Evolutionary conservation across 768 basidiomycete genomes (phyloP), one percentile per base, ranked within the genome.

Genomic region (Xerocomellus chrysenteron): DNA sequence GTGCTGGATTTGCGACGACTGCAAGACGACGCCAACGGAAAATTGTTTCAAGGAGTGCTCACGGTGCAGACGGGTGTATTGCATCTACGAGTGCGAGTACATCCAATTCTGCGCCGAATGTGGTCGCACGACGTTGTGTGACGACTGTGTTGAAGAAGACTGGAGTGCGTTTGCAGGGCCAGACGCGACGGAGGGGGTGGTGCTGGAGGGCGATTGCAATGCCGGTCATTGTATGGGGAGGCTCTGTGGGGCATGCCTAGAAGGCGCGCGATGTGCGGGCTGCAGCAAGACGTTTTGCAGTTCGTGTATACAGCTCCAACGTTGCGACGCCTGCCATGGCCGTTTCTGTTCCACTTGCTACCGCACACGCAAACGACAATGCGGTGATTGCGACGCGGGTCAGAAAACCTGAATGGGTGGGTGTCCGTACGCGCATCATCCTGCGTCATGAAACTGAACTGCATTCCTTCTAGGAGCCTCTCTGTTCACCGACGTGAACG

Each of bases 81-180:
- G 66, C 53, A 16, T 45, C 21, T 33, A 58, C 21, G 45, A 44
- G 4, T 71, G 67, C 69, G 52, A 57, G 4, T 68, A 71, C 47
- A 68, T 68, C 16, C 50, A 47, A 17, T 57, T 37, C n/a, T 68
- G 67, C 40, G 8, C 19, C 37, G 61, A 58, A 21, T 68, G 68
- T 32, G 48, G 37, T 42, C 62, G 59, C 26, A 56, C 61, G 47
- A 61, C 58, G 49, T 16, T 64, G 45, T 68, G 69, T 47, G 52
- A 69, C 4, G 68, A 68, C 40, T 71, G 68, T 36, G 41, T 35
- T 14, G 69, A 69, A 51, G 67, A 66, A 55, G 67, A 70, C 5
- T 47, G 50, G 58, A 33, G 43, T 5, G 14, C 28, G 2, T 13
- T 44, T 1, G 8, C 5, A 13, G 52, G 52, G 26, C 13, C 21